phyloP scores from a whole-genome alignment of 768 basidiomycete species.

The Candolleomyces aberdarensis region DNA sequence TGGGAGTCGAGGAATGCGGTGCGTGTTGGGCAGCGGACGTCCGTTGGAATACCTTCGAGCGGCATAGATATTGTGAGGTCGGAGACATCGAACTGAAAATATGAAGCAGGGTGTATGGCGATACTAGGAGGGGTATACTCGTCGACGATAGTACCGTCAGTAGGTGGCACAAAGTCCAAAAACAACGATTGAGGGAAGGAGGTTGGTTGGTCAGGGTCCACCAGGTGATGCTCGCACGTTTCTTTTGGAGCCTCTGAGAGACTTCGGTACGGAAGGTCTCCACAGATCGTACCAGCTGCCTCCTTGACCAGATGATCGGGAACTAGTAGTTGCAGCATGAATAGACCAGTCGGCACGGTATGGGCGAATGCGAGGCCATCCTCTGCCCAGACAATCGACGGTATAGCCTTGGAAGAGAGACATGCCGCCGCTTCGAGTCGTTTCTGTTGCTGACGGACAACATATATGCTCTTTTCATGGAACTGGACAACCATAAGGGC shows the following conservation, averaged over 20 bases:
- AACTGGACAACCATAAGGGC: neutral
- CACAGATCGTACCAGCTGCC: neutral
- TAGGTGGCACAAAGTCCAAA: neutral
- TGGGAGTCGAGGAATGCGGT: constrained; percentile 5
- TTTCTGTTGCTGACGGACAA: neutral
- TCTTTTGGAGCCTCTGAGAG: neutral
- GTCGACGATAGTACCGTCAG: neutral
- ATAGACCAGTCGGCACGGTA: constrained; percentile 16
- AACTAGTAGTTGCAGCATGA: constrained; percentile 16
- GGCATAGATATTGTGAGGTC: constrained; percentile 13
- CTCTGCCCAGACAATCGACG: constrained; percentile 15
- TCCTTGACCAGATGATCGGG: constrained; percentile 11
- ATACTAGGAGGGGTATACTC: constrained; percentile 8
- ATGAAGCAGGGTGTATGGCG: constrained; percentile 12
- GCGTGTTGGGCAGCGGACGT: constrained; percentile 13
- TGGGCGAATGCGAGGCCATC: constrained; percentile 18
- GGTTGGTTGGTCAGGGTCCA: neutral
- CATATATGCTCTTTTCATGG: neutral
- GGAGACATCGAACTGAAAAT: constrained; percentile 10
- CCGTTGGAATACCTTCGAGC: constrained; percentile 9
- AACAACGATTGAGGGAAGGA: neutral
- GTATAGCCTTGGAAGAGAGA: neutral
- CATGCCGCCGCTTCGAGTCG: neutral
- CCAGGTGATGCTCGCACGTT: neutral
- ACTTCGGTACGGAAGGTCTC: neutral